Evolutionary conservation across 768 basidiomycete genomes (phyloP), one percentile per base, ranked within the genome.

Genomic region (Russula griseocarnosa): DNA sequence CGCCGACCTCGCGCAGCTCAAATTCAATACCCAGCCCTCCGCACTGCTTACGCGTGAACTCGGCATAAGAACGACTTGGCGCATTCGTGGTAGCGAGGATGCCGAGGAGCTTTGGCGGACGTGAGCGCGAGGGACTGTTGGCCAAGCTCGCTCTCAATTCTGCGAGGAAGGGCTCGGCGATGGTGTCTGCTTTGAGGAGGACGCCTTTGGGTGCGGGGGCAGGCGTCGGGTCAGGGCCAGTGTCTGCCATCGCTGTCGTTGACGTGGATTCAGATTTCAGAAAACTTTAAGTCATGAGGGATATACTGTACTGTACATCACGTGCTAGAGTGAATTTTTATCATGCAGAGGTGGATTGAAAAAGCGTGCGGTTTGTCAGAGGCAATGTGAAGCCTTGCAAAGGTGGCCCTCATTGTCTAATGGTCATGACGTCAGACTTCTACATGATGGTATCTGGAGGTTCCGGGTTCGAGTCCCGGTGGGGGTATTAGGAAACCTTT

Each of bases 401-500:
- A 53, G 46, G 64, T 61, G n/a, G 87, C 86, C 86, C 87, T 81
- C 81, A 83, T 88, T 86, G 87, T 88, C 86, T 88, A 88, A 88
- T 88, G 87, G 87, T 79, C 86, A 88, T 88, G 87, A 88, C 87
- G 87, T 88, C 87, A 88, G 87, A 88, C 87, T 88, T 88, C 87
- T 88, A 64, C 32, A 86, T 62, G 6, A 57, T 26, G 18, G 56
- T 55, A 86, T 88, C 86, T 88, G 86, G 85, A 87, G 87, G 86
- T 83, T 88, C 86, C 83, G 86, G 81, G 87, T 88, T 88, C 87
- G 87, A 88, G 80, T 87, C 87, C 82, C 86, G 84, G 85, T 83
- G 81, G 86, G 86, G 86, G 87, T 85, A 66, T 55, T 55, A 34
- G 60, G 40, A 36, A 65, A 61, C 42, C 20, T 60, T 63, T 68